phyloP scores from a whole-genome alignment of 2,329 filamentous ascomycete species.

The Dendryphion nanum region DNA sequence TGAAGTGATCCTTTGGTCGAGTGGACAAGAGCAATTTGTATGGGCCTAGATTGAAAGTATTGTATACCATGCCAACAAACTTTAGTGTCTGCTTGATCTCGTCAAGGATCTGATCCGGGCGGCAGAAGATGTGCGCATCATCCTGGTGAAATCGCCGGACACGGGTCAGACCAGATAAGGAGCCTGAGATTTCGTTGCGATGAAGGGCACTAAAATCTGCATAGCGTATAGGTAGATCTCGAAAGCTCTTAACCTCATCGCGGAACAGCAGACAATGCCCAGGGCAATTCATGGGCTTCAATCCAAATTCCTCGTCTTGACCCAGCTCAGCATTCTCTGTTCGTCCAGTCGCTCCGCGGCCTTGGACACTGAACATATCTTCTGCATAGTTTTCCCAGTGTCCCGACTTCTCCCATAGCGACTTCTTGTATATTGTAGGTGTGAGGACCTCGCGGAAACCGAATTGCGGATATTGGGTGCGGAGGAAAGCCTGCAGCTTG shows the following conservation, averaged over 20 bases:
- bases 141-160: conserved; percentile 88
- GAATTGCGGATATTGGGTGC: conserved; percentile 79
- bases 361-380: conserved; percentile 83
- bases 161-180: conserved; percentile 76
- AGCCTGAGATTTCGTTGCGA: conserved; percentile 80
- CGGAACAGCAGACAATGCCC: conserved; percentile 84
- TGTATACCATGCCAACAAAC: conserved; percentile 72
- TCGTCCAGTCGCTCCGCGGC: conserved; percentile 48
- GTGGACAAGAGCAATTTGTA: conserved; percentile 80
- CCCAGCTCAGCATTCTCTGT: conserved; percentile 46
- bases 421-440: conserved; percentile 86
- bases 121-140: conserved; percentile 88
- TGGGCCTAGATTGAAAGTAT: conserved; percentile 66
- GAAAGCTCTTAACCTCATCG: conserved; percentile 70
- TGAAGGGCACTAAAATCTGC: conserved; percentile 88
- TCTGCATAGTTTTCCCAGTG: conserved; percentile 89
- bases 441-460: conserved; percentile 88
- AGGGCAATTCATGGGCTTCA: conserved; percentile 94
- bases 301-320: conserved; percentile 71
- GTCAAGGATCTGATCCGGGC: conserved; percentile 68
- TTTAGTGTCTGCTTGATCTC: conserved; percentile 73
- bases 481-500: conserved; percentile 75
- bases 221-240: conserved; percentile 78
- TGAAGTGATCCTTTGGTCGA: conserved; percentile 71
- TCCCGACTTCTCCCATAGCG: conserved; percentile 80